Percentiles rank a stretch among this genome's conserved stretches.
Conservation (phyloP, 768 basidiomycete species). For the Leccinum sublutescens region DNA sequence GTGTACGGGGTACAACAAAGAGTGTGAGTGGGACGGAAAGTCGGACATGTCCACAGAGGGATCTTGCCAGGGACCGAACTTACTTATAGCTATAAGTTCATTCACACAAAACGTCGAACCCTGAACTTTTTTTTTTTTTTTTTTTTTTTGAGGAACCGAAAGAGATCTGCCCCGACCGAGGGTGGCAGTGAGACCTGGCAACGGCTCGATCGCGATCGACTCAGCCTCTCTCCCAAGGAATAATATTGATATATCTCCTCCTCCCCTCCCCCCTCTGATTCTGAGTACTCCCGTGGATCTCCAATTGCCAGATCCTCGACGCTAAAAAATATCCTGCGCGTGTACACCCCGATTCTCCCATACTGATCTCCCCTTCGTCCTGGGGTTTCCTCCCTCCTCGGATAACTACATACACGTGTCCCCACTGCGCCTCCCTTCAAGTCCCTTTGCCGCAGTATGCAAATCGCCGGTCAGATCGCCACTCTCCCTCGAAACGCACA, state of each 20-base stretch:
- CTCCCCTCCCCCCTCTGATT: background rate
- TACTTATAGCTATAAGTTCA: constrained; percentile 19
- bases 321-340: constrained; percentile 4
- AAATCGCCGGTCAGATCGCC: background rate
- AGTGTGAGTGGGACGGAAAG: constrained; percentile 31
- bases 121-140: constrained; percentile 1
- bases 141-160: background rate
- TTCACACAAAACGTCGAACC: constrained; percentile 31
- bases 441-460: background rate
- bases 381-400: constrained; percentile 5
- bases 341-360: background rate
- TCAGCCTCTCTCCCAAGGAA: background rate
- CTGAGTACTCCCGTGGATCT: background rate
- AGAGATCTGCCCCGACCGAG: background rate
- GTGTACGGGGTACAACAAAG: constrained; percentile 24
- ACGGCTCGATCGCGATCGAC: background rate
- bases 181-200: constrained; percentile 1
- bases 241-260: background rate
- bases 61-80: background rate
- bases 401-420: constrained; percentile 9
- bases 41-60: constrained; percentile 15
- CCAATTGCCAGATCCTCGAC: constrained; percentile 3
- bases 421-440: background rate
- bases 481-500: background rate
- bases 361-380: background rate